A percentile compares a stretch with the other conserved stretches of the same genome.
Conservation (phyloP, 306 rosid species). For the Clitoria ternatea region DNA sequence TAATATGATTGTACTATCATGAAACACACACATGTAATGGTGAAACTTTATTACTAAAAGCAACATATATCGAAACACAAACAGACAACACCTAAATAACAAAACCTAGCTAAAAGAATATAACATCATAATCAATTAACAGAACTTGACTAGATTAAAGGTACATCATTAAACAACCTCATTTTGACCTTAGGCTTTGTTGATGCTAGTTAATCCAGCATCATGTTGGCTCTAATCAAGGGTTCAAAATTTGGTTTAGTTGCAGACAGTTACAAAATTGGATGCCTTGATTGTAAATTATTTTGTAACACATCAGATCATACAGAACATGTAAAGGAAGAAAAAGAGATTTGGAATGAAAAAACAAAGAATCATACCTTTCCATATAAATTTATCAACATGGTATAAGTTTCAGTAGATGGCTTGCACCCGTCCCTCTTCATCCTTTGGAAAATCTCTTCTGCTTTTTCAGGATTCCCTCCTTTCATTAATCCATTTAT, state of each 20-base stretch:
- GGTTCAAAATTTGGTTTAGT: background rate
- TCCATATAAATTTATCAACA: constrained; percentile 81
- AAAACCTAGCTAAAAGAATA: too few species aligned
- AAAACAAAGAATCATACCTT: constrained; percentile 41
- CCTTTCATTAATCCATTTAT: constrained; percentile 81
- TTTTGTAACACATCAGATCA: background rate
- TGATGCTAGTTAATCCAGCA: background rate
- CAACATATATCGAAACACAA: background rate
- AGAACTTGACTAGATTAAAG: too few species aligned
- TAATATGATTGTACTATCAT: background rate
- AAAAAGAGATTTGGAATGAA: background rate
- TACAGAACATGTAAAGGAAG: background rate
- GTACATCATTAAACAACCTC: background rate
- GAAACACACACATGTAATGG: background rate
- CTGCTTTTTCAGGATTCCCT: constrained; percentile 63
- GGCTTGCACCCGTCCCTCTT: constrained; percentile 71
- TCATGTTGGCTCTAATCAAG: background rate
- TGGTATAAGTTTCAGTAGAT: constrained; percentile 68
- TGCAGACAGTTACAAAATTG: background rate
- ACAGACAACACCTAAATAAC: too few species aligned
- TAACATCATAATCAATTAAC: too few species aligned
- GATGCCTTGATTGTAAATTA: background rate
- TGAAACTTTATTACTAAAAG: too few species aligned
- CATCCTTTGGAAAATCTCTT: constrained; percentile 78
- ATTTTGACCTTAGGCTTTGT: background rate